A percentile compares a stretch with the other conserved stretches of the same genome.
phyloP scores from a whole-genome alignment of 176 grass and related monocot species.

The Aegilops speltoides region DNA sequence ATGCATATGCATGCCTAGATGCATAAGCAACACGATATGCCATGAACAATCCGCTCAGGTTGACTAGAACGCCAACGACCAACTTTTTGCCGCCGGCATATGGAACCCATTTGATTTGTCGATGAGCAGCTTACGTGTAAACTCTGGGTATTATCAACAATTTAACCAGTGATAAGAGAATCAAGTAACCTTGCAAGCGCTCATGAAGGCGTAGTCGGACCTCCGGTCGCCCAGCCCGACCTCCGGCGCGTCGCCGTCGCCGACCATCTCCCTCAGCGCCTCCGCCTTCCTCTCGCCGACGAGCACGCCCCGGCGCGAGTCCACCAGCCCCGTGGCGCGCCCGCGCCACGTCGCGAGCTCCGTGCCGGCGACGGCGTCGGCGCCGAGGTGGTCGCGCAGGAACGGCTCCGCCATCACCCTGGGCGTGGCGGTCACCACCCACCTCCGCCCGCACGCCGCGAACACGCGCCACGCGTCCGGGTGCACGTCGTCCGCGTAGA shows the following conservation, averaged over 20 bases:
- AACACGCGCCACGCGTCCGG: conserved; percentile 47
- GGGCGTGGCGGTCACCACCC: conserved; percentile 39
- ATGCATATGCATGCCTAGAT: background rate
- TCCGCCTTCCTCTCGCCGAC: conserved; percentile 31
- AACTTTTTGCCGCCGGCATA: background rate
- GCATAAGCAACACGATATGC: too few species aligned
- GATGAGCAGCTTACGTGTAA: background rate
- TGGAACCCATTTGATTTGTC: too few species aligned
- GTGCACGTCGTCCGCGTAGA: conserved; percentile 60
- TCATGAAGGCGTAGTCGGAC: conserved; percentile 62
- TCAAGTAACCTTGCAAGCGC: conserved; percentile 37
- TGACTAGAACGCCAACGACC: background rate
- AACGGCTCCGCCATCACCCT: conserved; percentile 76
- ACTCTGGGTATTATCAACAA: background rate
- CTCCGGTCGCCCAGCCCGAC: conserved; percentile 38
- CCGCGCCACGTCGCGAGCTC: conserved; percentile 50
- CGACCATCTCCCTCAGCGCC: conserved; percentile 38
- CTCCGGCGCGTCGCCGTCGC: conserved; percentile 28
- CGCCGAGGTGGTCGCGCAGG: conserved; percentile 51
- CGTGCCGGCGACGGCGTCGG: conserved; percentile 46
- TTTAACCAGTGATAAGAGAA: too few species aligned
- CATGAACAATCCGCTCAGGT: background rate
- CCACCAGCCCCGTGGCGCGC: conserved; percentile 38
- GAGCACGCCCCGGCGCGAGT: conserved; percentile 34
- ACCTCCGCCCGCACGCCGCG: conserved; percentile 15